Evolutionary conservation across 345 rosid genomes (phyloP).

Genomic region (Cochlearia excelsa): DNA sequence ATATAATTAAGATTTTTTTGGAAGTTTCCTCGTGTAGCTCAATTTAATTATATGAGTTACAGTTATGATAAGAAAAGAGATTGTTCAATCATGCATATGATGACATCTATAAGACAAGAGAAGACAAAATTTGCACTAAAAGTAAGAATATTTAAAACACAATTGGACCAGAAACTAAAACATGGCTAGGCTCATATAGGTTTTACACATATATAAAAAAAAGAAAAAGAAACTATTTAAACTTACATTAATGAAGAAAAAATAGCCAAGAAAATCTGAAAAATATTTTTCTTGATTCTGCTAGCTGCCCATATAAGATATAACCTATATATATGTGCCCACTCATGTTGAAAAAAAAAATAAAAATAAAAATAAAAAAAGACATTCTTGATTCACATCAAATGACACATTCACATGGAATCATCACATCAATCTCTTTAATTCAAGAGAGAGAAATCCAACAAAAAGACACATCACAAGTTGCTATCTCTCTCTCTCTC

Average conservation of each 20-base stretch:
- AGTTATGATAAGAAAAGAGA: slow-evolving; percentile 22
- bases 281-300: slow-evolving; percentile 34
- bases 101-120: slow-evolving; percentile 26
- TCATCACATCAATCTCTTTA: slow-evolving; percentile 36
- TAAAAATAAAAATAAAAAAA: not conserved
- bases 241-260: slow-evolving; percentile 16
- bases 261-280: slow-evolving; percentile 33
- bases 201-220: slow-evolving; percentile 3
- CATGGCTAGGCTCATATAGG: slow-evolving; percentile 27
- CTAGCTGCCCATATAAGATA: slow-evolving; percentile 22
- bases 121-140: slow-evolving; percentile 35
- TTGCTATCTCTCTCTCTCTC: slow-evolving; percentile 27
- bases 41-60: slow-evolving; percentile 20
- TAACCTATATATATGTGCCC: slow-evolving; percentile 35
- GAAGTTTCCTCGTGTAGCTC: too few relatives aligned
- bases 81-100: slow-evolving; percentile 31
- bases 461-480: slow-evolving; percentile 39
- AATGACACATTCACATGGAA: slow-evolving; percentile 40
- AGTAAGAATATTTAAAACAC: slow-evolving; percentile 32
- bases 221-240: slow-evolving; percentile 15
- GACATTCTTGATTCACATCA: slow-evolving; percentile 34
- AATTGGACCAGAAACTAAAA: slow-evolving; percentile 31
- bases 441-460: slow-evolving; percentile 32
- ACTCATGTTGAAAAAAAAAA: slow-evolving; percentile 23
- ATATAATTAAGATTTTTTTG: too few relatives aligned